phyloP scores from a whole-genome alignment of 495 filamentous ascomycete genomes.

The Hypoxylon lenormandii region DNA sequence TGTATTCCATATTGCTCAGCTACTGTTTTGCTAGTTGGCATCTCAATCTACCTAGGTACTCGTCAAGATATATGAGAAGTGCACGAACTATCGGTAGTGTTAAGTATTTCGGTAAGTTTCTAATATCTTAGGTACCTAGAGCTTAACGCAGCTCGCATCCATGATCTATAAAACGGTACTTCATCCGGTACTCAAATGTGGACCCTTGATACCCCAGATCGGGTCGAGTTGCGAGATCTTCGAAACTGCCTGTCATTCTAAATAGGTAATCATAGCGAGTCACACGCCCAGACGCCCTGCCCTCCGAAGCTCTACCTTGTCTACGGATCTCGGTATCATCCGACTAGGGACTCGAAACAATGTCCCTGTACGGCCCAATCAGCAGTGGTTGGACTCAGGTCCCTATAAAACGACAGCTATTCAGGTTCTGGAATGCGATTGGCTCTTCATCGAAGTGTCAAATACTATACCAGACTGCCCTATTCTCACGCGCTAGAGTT shows the following conservation, averaged over 20 bases:
- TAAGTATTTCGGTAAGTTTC: no score
- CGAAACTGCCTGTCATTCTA: background rate
- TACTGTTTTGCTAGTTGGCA: no score
- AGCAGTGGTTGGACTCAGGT: slow-evolving; percentile 1
- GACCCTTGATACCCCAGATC: no score
- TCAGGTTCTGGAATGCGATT: slow-evolving; percentile 38
- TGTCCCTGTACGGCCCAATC: slow-evolving; percentile 24
- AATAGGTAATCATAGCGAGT: slow-evolving; percentile 38
- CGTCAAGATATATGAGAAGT: no score
- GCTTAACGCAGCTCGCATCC: no score
- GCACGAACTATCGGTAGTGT: no score
- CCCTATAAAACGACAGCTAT: slow-evolving; percentile 17
- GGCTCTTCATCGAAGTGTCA: slow-evolving; percentile 38
- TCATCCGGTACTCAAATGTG: no score
- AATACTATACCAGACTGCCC: slow-evolving; percentile 7
- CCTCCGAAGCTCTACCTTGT: slow-evolving; percentile 3
- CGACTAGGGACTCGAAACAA: slow-evolving; percentile 38
- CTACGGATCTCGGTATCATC: background rate
- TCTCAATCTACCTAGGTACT: no score
- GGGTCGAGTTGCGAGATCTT: no score
- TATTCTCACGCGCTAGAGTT: slow-evolving; percentile 17
- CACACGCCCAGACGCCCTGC: background rate
- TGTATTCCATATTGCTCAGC: background rate
- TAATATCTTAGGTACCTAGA: no score
- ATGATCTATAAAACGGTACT: no score